Base-by-base conservation (phyloP, 331 rosid species). In the Phaseolus coccineus region DNA sequence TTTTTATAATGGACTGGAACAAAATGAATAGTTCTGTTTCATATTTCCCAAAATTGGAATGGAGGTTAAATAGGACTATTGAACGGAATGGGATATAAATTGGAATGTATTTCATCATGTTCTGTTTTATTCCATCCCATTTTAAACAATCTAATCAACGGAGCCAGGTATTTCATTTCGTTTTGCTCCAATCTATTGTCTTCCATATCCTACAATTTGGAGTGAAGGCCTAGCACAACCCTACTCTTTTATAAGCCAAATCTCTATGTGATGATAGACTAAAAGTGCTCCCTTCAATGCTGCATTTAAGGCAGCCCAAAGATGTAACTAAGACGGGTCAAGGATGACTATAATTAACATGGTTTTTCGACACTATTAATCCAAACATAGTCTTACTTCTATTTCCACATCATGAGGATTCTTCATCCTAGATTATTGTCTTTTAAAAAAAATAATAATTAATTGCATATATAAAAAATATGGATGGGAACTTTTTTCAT, bases 331-430 rank as follows among this genome's bases (percentile, higher is more conserved):
- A 14, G 55, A 16, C 1, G 8, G 22, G 55, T 50, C 22, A 14
- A 16, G 22, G 22, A 12, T 15, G 55, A 50, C 19, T 50, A 15
- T n/a, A 15, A 50, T 4, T 50, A 50, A 50, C 2, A 6, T 1
- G 15, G 22, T 16, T 50, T 50, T 50, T 7, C 55, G 15, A 14
- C 55, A 15, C 56, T 56, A 56, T 8, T 0, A 24, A 27, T 58
- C 39, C n/a, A 27, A 28, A 12, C 65, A 58, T 58, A 58, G 39
- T 19, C n/a, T 27, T 27, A 67, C 57, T 66, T 27, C 56, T 52
- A 44, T 81, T 90, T 80, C 70, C 3, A 31, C 72, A 57, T 74
- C 42, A 9, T 9, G 12, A 48, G 57, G 65, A 52, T 52, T 50
- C 69, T 63, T 37, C 31, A 55, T 27, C 39, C 28, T 51, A 10